Conservation (phyloP, 176 grass and related monocot species). For the Musa beccarii region DNA sequence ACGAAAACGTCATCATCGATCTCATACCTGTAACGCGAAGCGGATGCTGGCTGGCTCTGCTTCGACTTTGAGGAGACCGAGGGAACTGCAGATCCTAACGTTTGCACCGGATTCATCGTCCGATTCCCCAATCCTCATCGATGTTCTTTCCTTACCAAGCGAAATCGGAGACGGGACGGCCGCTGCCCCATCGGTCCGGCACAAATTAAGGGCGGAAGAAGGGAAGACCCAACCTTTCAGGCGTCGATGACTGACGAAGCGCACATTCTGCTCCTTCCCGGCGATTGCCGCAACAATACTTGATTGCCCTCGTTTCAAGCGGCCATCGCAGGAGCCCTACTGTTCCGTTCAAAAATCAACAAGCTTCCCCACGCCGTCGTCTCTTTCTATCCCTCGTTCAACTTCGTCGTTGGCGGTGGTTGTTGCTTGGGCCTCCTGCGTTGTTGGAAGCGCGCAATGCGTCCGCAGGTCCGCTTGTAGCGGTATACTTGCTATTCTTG, state of each 20-base stretch:
- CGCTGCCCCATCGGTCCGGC: background rate
- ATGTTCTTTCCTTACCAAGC: no score
- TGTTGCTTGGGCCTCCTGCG: background rate
- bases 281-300: background rate
- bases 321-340: background rate
- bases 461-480: background rate
- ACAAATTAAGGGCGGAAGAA: background rate
- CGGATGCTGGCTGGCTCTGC: background rate
- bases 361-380: background rate
- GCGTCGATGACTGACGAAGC: background rate
- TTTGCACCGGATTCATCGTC: slow-evolving; percentile 2
- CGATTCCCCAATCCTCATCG: slow-evolving; percentile 3
- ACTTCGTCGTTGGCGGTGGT: background rate
- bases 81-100: background rate
- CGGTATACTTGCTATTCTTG: slow-evolving; percentile 3
- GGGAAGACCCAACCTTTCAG: background rate
- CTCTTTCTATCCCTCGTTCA: background rate
- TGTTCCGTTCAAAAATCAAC: background rate
- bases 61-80: background rate
- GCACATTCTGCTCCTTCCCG: background rate
- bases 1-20: background rate
- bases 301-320: background rate
- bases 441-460: slow-evolving; percentile 1
- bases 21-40: background rate
- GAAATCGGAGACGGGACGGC: background rate